phyloP scores from a whole-genome alignment of 306 rosid species.

The Prunus padus region DNA sequence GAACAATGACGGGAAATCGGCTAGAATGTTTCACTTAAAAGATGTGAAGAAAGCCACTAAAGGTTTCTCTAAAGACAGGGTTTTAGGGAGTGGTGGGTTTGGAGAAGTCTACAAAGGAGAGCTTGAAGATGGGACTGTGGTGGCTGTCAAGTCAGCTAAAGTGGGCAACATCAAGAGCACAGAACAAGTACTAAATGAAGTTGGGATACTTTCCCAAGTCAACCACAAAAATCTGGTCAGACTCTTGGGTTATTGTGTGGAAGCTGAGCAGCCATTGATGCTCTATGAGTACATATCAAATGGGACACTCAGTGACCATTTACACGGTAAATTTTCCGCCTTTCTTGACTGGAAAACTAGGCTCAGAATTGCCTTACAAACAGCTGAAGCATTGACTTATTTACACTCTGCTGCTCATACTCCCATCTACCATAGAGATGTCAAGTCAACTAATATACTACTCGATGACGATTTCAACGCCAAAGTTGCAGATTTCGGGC shows the following conservation, averaged over 20 bases:
- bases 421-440: slow-evolving; percentile 94
- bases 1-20: slow-evolving; percentile 51
- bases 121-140: slow-evolving; percentile 65
- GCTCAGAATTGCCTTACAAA: slow-evolving; percentile 77
- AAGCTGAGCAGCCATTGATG: slow-evolving; percentile 86
- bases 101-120: slow-evolving; percentile 94
- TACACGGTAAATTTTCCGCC: slow-evolving; percentile 61
- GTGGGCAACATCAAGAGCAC: slow-evolving; percentile 90
- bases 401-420: slow-evolving; percentile 81
- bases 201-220: slow-evolving; percentile 89
- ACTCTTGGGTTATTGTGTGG: slow-evolving; percentile 86
- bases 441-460: slow-evolving; percentile 89
- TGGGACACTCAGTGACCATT: slow-evolving; percentile 88
- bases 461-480: slow-evolving; percentile 64
- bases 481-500: slow-evolving; percentile 90
- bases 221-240: slow-evolving; percentile 83
- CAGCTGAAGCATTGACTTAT: slow-evolving; percentile 86
- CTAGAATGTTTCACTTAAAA: slow-evolving; percentile 67
- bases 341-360: slow-evolving; percentile 86
- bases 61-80: slow-evolving; percentile 52
- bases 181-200: slow-evolving; percentile 84
- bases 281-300: slow-evolving; percentile 87
- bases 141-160: slow-evolving; percentile 89
- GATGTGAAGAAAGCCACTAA: slow-evolving; percentile 84
- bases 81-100: slow-evolving; percentile 85